Conservation (phyloP, 2,329 filamentous ascomycete genomes). For the Diaporthe citrichinensis region DNA sequence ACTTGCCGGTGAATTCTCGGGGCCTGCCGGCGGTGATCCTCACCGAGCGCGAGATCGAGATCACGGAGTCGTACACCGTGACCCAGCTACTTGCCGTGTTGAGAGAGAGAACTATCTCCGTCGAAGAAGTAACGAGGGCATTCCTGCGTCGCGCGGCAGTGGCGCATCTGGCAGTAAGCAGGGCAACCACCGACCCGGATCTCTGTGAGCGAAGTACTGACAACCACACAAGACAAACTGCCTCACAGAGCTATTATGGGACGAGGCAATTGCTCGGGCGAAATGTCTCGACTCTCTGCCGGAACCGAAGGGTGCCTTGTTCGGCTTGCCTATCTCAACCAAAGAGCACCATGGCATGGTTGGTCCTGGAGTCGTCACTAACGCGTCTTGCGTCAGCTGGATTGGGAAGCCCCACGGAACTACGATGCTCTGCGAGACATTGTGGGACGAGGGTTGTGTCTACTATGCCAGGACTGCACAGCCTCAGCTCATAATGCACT, state of each 20-base stretch:
- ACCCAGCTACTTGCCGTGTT: slow-evolving; percentile 7
- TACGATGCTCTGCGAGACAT: not conserved
- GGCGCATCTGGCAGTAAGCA: slow-evolving; percentile 4
- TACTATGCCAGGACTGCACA: slow-evolving; percentile 7
- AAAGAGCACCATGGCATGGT: slow-evolving; percentile 9
- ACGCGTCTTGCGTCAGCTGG: slow-evolving; percentile 8
- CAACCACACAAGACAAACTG: slow-evolving; percentile 1
- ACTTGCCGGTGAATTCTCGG: not conserved
- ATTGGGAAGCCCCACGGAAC: not conserved
- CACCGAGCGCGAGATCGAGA: slow-evolving; percentile 1
- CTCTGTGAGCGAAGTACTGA: not conserved
- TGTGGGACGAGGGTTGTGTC: slow-evolving; percentile 8
- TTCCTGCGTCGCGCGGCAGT: slow-evolving; percentile 11
- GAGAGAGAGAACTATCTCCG: slow-evolving; percentile 2
- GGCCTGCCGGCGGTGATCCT: not conserved
- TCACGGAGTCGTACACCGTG: slow-evolving; percentile 11
- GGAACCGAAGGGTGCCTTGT: not conserved
- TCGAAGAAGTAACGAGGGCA: slow-evolving; percentile 3
- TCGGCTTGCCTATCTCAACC: slow-evolving; percentile 6
- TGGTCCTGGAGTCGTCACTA: not conserved
- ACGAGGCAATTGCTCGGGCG: not conserved
- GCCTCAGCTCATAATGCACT: slow-evolving; percentile 9
- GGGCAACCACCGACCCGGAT: not conserved
- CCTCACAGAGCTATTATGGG: slow-evolving; percentile 1
- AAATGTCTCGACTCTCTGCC: not conserved